These are phyloP conservation scores for Talaromyces atroroseus DNA, from an alignment of 2,329 filamentous ascomycete genomes.

Conservation along the genomic window DNA sequence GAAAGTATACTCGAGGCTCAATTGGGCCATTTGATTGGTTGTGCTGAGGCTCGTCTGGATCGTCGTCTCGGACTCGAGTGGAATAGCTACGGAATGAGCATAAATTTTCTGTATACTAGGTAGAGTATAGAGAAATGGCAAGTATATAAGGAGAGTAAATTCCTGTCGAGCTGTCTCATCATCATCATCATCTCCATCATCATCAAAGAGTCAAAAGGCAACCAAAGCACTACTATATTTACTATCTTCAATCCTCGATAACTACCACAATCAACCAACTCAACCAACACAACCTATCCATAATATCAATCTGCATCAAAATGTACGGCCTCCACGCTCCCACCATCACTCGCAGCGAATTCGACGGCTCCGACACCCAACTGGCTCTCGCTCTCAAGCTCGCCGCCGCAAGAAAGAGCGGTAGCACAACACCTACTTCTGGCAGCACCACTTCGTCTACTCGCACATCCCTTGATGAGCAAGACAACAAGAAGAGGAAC, in stretches of 20 bases:
- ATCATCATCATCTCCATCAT: constrained; percentile 1
- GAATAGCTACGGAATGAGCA: not conserved
- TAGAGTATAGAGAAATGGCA: not conserved
- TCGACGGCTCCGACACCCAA: constrained; percentile 11
- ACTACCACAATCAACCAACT: not conserved
- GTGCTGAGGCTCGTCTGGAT: not conserved
- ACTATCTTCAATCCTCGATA: not conserved
- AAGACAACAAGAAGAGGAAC: no score
- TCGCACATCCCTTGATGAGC: not conserved
- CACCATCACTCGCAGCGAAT: constrained; percentile 2
- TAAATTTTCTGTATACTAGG: not conserved
- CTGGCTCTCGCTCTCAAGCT: constrained; percentile 1
- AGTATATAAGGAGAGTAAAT: constrained; percentile 3
- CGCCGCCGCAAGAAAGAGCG: not conserved
- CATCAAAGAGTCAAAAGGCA: not conserved
- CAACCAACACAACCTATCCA: not conserved
- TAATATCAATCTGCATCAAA: not conserved
- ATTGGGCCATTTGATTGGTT: not conserved
- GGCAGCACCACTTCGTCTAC: not conserved
- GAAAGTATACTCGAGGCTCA: not conserved
- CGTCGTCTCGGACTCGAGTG: not conserved
- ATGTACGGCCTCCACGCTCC: constrained; percentile 9
- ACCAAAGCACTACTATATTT: not conserved
- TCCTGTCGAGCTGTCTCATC: constrained; percentile 1
- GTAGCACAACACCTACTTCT: not conserved